A percentile compares a stretch with the other conserved stretches of the same genome.
phyloP scores from a whole-genome alignment of 768 basidiomycete species.

The Pleurotus cornucopiae region DNA sequence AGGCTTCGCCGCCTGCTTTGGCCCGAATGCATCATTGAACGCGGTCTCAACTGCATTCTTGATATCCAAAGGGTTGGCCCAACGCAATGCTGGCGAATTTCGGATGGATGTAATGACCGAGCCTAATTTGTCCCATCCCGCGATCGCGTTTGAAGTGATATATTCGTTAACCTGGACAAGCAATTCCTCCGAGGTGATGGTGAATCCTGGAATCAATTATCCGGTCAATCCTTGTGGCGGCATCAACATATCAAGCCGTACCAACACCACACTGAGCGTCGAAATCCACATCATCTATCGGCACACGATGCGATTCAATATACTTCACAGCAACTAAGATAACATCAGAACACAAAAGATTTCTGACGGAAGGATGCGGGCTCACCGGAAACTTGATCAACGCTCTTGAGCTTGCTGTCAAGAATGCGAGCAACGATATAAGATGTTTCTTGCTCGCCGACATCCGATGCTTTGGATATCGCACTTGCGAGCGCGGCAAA shows the following conservation, averaged over 20 bases:
- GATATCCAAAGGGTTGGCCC: conserved; percentile 81
- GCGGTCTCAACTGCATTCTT: conserved; percentile 76
- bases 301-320: conserved; percentile 51
- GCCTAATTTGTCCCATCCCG: conserved; percentile 78
- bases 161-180: conserved; percentile 50
- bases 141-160: conserved; percentile 45
- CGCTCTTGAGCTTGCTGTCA: conserved; percentile 68
- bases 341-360: too few species aligned
- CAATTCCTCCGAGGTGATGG: conserved; percentile 66
- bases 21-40: conserved; percentile 66
- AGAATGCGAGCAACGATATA: conserved; percentile 68
- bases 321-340: conserved; percentile 71
- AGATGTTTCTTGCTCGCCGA: conserved; percentile 50
- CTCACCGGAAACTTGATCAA: conserved; percentile 87
- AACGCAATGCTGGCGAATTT: conserved; percentile 58
- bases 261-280: conserved; percentile 84
- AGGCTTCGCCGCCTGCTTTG: conserved; percentile 60
- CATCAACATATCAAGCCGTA: conserved; percentile 33
- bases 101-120: conserved; percentile 62
- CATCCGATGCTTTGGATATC: conserved; percentile 46
- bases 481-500: conserved; percentile 63
- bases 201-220: conserved; percentile 57
- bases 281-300: conserved; percentile 69
- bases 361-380: neutral
- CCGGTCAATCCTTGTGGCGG: neutral